phyloP scores from a whole-genome alignment of 2,329 filamentous ascomycete species.

The Leptographium wingfieldii region DNA sequence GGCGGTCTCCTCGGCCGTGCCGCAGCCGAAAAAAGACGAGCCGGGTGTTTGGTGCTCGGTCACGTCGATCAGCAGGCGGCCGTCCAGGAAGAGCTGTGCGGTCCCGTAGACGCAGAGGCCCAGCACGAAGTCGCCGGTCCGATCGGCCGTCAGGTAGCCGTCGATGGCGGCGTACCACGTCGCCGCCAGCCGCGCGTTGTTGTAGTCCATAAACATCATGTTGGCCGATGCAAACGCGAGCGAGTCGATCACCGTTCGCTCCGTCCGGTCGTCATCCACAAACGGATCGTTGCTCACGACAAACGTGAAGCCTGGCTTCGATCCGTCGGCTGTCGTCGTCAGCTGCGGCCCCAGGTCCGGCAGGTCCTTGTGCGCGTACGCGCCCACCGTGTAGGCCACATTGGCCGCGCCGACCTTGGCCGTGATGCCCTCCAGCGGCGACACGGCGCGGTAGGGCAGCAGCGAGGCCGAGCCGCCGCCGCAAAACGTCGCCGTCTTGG shows the following conservation, averaged over 20 bases:
- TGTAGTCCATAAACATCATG: conserved; percentile 38
- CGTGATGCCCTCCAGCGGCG: conserved; percentile 29
- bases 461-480: conserved; percentile 16
- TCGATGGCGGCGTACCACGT: conserved; percentile 28
- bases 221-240: conserved; percentile 27
- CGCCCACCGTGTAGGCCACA: conserved; percentile 16
- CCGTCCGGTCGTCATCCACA: background rate
- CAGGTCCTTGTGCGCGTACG: conserved; percentile 10
- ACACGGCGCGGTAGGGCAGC: conserved; percentile 29
- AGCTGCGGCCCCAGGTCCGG: conserved; percentile 8
- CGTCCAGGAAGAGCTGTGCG: conserved; percentile 23
- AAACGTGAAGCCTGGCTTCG: conserved; percentile 8
- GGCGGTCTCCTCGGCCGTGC: conserved; percentile 21
- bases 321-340: conserved; percentile 1
- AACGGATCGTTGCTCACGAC: conserved; percentile 9
- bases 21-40: conserved; percentile 19
- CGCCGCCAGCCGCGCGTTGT: conserved; percentile 21
- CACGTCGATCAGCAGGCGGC: conserved; percentile 22
- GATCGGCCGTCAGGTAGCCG: conserved; percentile 18
- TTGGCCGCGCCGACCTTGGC: conserved; percentile 16
- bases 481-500: conserved; percentile 24
- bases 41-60: conserved; percentile 19
- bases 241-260: conserved; percentile 19
- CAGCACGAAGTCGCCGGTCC: conserved; percentile 19
- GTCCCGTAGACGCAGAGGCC: conserved; percentile 20